Conservation (phyloP, 2,329 filamentous ascomycete genomes). For the Eutypella sp. region DNA sequence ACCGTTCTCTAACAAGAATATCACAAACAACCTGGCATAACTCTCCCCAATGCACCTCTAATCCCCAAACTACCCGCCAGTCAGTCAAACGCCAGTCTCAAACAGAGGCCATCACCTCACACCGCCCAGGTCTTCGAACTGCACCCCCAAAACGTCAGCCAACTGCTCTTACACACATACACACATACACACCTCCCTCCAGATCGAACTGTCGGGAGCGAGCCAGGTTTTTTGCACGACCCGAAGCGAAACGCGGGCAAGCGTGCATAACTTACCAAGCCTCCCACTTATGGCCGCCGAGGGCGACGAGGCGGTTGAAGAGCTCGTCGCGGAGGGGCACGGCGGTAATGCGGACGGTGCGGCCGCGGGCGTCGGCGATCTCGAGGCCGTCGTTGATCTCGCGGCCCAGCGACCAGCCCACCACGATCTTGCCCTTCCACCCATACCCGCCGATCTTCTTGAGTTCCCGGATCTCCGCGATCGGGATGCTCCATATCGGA, state of each 20-base stretch:
- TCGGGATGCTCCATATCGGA: conserved; percentile 64
- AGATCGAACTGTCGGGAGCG: not conserved
- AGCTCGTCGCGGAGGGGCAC: conserved; percentile 69
- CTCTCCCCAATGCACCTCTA: too few species aligned
- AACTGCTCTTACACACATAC: not conserved
- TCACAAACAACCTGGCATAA: too few species aligned
- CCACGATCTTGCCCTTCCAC: conserved; percentile 79
- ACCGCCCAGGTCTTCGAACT: not conserved
- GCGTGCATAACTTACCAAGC: conserved; percentile 47
- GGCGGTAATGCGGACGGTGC: conserved; percentile 61
- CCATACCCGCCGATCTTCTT: conserved; percentile 77
- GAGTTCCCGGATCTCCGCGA: conserved; percentile 67
- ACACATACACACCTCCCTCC: not conserved
- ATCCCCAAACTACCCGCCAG: too few species aligned
- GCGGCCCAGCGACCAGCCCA: conserved; percentile 70
- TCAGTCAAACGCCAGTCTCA: too few species aligned
- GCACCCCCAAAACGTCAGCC: not conserved
- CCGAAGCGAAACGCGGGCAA: too few species aligned
- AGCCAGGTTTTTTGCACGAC: too few species aligned
- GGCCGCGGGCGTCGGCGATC: conserved; percentile 54
- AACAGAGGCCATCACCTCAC: too few species aligned
- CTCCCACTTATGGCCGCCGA: conserved; percentile 82
- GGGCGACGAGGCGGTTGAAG: conserved; percentile 72
- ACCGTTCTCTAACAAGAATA: too few species aligned
- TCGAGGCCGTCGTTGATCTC: conserved; percentile 73